phyloP scores from a whole-genome alignment of 371 early-diverging fungal species.

The Actinomortierella ambigua region DNA sequence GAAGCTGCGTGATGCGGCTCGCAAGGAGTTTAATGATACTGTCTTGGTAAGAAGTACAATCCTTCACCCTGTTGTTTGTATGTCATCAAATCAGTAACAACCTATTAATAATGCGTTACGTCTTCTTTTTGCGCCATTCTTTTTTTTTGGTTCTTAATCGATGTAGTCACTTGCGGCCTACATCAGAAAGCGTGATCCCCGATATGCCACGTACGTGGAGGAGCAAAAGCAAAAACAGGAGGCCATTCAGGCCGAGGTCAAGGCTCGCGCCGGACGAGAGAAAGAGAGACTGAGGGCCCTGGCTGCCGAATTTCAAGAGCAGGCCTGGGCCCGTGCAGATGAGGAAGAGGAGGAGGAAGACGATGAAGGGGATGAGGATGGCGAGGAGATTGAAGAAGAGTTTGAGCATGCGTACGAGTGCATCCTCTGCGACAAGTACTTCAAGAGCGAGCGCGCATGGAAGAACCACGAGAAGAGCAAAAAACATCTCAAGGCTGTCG shows the following conservation, averaged over 20 bases:
- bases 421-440: slow-evolving; percentile 82
- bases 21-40: slow-evolving; percentile 85
- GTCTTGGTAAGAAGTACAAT: slow-evolving; percentile 59
- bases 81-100: too few species aligned
- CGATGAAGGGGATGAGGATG: slow-evolving; percentile 40
- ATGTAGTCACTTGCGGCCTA: slow-evolving; percentile 53
- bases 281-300: slow-evolving; percentile 57
- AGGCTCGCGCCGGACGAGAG: slow-evolving; percentile 56
- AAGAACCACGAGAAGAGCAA: slow-evolving; percentile 78
- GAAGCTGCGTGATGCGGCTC: slow-evolving; percentile 81
- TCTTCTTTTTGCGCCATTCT: too few species aligned
- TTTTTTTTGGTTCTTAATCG: not conserved
- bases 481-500: slow-evolving; percentile 75
- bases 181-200: slow-evolving; percentile 81
- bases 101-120: too few species aligned
- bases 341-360: slow-evolving; percentile 50
- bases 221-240: slow-evolving; percentile 54
- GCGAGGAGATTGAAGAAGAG: slow-evolving; percentile 38
- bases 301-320: slow-evolving; percentile 58
- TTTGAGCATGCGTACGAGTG: slow-evolving; percentile 68
- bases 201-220: slow-evolving; percentile 63
- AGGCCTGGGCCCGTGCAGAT: slow-evolving; percentile 63
- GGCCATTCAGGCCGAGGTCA: slow-evolving; percentile 58
- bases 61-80: too few species aligned
- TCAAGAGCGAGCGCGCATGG: slow-evolving; percentile 76